Percentiles rank a stretch among this genome's conserved stretches.
Evolutionary conservation across 345 rosid genomes (phyloP).

Genomic region (Pistacia vera): DNA sequence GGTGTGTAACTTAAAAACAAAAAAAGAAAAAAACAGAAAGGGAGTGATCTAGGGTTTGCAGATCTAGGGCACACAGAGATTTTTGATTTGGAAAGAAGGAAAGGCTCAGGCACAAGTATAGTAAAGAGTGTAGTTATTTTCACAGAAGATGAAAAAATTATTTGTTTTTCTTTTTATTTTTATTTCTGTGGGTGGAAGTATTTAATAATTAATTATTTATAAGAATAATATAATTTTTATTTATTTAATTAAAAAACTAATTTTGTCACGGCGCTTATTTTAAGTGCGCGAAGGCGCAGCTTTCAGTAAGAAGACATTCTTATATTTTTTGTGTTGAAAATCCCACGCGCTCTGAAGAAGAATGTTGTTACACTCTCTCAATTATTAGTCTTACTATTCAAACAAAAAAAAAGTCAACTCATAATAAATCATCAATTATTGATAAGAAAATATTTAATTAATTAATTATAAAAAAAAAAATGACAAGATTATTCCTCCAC

Average conservation of each 20-base stretch:
- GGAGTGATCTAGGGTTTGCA: conserved; percentile 44
- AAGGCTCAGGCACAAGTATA: background rate
- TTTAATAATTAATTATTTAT: background rate
- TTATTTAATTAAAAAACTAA: too few relatives aligned
- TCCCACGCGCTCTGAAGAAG: conserved; percentile 32
- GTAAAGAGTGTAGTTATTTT: conserved; percentile 24
- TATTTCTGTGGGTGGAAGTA: background rate
- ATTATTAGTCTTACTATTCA: too few relatives aligned
- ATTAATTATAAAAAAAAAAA: too few relatives aligned
- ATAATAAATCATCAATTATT: too few relatives aligned
- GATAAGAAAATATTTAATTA: too few relatives aligned
- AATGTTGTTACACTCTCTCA: background rate
- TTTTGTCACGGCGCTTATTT: background rate
- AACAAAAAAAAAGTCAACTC: too few relatives aligned
- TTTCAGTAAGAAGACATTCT: conserved; percentile 41
- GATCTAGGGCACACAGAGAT: conserved; percentile 45
- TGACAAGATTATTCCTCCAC: too few relatives aligned
- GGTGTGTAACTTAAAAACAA: background rate
- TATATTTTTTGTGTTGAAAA: conserved; percentile 17
- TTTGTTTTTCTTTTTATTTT: background rate
- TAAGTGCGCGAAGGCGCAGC: conserved; percentile 16
- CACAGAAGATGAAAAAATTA: conserved; percentile 23
- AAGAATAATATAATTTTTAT: background rate
- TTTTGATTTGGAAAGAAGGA: conserved; percentile 27
- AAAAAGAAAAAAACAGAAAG: background rate